Evolutionary conservation across 2,329 filamentous ascomycete species (phyloP), one percentile per base, ranked within the genome.

Genomic region (Trichophyton equinum): DNA sequence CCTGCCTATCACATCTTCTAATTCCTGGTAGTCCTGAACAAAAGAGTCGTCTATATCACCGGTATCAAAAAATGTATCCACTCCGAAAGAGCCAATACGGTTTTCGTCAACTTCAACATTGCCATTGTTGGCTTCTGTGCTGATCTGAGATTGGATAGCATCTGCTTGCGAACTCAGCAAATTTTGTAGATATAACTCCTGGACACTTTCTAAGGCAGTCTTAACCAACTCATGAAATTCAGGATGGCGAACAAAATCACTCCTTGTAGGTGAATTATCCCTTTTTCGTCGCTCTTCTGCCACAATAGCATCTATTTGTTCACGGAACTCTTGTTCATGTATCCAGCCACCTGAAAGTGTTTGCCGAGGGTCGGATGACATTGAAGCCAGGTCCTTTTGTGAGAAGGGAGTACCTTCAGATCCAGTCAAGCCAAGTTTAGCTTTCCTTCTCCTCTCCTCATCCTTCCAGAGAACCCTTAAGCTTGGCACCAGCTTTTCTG

Each of bases 381-480:
- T 95, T 1, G 90, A 89, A 2, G 95, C 82, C 62, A 97, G 75
- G 3, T 85, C 90, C 66, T 96, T 91, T 0, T 85, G 78, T 1
- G 88, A 85, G 65, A 96, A 96, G 0, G 90, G 88, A 63, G 82
- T 92, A 67, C 84, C 89, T 4, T 79, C 83, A 36, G 84, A 80
- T 64, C 84, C 79, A 4, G 75, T 75, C 55, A 86, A 77, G 1
- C 84, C 82, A 81, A 92, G 86, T 53, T 82, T 82, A 56, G 82
- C 79, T 72, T 88, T 92, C 36, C 91, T 83, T 51, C 91, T 83
- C 62, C 84, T 85, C 0, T 87, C 89, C 72, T 97, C 94, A 67
- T 96, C 90, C 70, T 85, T 85, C 94, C 94, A 99, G 2, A 99
- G 75, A 0, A 89, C 88, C 60, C 90, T 91, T 88, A 99, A 92